These are phyloP conservation scores for Raddia distichophylla DNA, from an alignment of 176 grass and related monocot species.

Conservation along the genomic window DNA sequence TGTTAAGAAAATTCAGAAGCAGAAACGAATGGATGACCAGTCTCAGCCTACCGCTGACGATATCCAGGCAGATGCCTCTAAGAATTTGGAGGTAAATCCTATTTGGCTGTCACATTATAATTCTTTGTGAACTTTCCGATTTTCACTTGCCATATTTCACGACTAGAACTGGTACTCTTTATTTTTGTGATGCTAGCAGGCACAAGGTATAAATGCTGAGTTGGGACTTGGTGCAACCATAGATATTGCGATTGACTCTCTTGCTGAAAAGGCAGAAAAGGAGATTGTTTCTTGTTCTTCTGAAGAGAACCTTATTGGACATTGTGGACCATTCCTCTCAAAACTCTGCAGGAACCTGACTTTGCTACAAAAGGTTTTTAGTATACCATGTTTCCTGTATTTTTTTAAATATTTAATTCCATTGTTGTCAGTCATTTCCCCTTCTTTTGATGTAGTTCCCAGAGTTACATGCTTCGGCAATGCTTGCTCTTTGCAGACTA, in stretches of 20 bases:
- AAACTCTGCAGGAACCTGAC: slow-evolving; percentile 82
- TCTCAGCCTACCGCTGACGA: slow-evolving; percentile 42
- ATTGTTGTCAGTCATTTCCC: slow-evolving; percentile 7
- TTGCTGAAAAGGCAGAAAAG: slow-evolving; percentile 84
- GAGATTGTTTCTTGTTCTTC: slow-evolving; percentile 78
- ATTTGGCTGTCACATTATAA: not conserved
- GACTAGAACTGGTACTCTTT: slow-evolving; percentile 18
- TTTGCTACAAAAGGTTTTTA: slow-evolving; percentile 80
- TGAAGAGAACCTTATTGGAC: slow-evolving; percentile 76
- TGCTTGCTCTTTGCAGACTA: slow-evolving; percentile 91
- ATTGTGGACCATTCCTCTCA: slow-evolving; percentile 81
- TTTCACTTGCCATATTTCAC: slow-evolving; percentile 29
- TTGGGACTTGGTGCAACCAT: slow-evolving; percentile 71
- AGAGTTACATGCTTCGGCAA: slow-evolving; percentile 79
- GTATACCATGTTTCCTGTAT: slow-evolving; percentile 7
- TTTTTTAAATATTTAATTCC: slow-evolving; percentile 24
- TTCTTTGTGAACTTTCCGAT: slow-evolving; percentile 7
- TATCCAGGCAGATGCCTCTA: slow-evolving; percentile 32
- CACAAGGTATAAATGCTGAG: slow-evolving; percentile 87
- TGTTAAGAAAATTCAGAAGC: slow-evolving; percentile 81
- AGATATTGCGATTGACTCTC: slow-evolving; percentile 77
- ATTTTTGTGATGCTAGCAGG: slow-evolving; percentile 44
- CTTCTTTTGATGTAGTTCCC: slow-evolving; percentile 67
- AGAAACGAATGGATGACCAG: slow-evolving; percentile 76
- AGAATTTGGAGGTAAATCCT: slow-evolving; percentile 66